Evolutionary conservation across 495 filamentous ascomycete species (phyloP), one percentile per base, ranked within the genome.

Genomic region (Hyaloscypha bicolor): DNA sequence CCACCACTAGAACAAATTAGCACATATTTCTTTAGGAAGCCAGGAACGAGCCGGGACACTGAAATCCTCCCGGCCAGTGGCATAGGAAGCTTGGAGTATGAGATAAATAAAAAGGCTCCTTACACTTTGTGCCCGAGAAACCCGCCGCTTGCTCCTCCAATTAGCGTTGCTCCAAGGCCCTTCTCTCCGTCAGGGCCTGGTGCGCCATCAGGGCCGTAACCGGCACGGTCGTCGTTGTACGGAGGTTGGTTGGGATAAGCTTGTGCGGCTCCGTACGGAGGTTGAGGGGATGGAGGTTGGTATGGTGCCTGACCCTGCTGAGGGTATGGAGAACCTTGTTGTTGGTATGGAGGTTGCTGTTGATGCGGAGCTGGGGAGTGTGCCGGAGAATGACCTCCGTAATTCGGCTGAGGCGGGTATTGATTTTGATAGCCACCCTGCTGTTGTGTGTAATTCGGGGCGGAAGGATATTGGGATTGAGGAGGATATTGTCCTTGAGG

Each of bases 91-190:
- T 25, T 2, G 25, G 25, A 25, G 25, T 25, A 25, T 25, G 25
- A 25, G 25, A 25, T 25, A 25, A 25, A 25, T 25, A 25, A 25
- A 25, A 1, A 25, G 25, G 25, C 25, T 25, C 25, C 25, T 25
- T 25, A 25, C 25, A 77, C 67, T 69, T 82, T 73, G 37, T 86
- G 76, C 0, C 83, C 86, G 0, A 85, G 48, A 31, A 85, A 81
- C 0, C 79, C 85, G 39, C 85, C 86, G 2, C 75, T 80, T 0
- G 80, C 83, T 29, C 85, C 81, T 14, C 86, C 87, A 0, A 83
- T 61, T 0, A 87, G 73, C 1, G 86, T 88, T 0, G 85, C 78
- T 21, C 85, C 82, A 30, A 88, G 77, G 6, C 85, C 85, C 33
- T 77, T 59, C 83, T 85, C 53, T 81, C 82, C 63, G 67, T 79